A percentile compares a stretch with the other conserved stretches of the same genome.
phyloP scores from a whole-genome alignment of 164 flowering plant genomes.

The Euptelea pleiosperma region DNA sequence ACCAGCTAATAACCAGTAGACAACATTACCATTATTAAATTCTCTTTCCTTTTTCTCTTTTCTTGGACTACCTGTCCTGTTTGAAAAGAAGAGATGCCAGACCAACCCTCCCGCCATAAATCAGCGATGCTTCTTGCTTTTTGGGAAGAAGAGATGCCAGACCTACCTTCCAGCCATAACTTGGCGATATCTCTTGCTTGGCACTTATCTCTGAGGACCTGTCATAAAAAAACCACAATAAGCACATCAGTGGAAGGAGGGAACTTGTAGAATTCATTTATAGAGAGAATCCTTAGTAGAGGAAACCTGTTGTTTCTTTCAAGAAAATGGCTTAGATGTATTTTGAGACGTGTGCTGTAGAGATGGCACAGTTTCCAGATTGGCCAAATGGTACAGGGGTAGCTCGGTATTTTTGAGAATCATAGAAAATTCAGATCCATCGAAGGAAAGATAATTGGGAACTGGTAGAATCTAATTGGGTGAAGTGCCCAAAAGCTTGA shows the following conservation, averaged over 20 bases:
- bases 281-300: neutral
- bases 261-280: neutral
- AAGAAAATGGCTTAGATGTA: too few species aligned
- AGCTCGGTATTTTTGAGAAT: too few species aligned
- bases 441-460: too few species aligned
- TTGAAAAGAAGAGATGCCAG: slow-evolving; percentile 30
- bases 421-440: too few species aligned
- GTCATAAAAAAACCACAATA: slow-evolving; percentile 6
- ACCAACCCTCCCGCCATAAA: slow-evolving; percentile 24
- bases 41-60: neutral
- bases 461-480: too few species aligned
- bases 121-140: slow-evolving; percentile 21
- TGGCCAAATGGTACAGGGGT: neutral
- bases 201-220: slow-evolving; percentile 32
- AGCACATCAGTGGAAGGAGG: neutral
- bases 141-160: slow-evolving; percentile 29
- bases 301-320: too few species aligned
- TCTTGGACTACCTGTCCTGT: slow-evolving; percentile 21
- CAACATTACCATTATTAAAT: neutral
- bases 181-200: slow-evolving; percentile 25
- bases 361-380: neutral
- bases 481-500: too few species aligned
- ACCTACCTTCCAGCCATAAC: slow-evolving; percentile 22
- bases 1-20: too few species aligned
- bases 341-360: too few species aligned